These are phyloP conservation scores for Penstemon newberryi DNA, from an alignment of 257 asterid species.

Conservation along the genomic window DNA sequence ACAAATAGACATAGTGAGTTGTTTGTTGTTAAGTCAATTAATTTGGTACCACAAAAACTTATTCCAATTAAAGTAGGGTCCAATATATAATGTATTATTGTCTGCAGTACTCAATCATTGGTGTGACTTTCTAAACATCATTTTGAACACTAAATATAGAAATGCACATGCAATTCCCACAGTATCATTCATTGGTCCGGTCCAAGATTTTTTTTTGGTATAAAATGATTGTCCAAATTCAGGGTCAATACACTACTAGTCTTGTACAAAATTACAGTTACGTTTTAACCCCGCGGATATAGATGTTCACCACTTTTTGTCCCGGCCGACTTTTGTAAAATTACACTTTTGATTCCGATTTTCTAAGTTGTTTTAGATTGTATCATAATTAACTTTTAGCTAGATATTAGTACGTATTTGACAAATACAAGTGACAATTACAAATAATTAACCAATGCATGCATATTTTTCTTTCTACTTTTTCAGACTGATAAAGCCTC, in stretches of 20 bases:
- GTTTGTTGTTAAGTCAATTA: constrained; percentile 37
- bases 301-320: neutral
- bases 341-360: no score
- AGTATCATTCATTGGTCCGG: no score
- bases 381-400: no score
- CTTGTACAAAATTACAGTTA: no score
- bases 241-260: no score
- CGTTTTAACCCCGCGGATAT: no score
- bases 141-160: neutral
- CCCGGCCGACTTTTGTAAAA: neutral
- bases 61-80: neutral
- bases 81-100: neutral
- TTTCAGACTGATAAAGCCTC: constrained; percentile 88
- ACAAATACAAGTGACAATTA: neutral
- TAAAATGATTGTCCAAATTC: no score
- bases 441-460: neutral
- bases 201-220: no score
- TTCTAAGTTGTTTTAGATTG: no score
- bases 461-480: neutral
- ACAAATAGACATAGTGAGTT: constrained; percentile 37
- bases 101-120: constrained; percentile 27
- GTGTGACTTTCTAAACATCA: neutral
- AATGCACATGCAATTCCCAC: neutral
- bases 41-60: constrained; percentile 25
- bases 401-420: no score